Conservation (phyloP, 441 rosid species). For the Jatropha multifida region DNA sequence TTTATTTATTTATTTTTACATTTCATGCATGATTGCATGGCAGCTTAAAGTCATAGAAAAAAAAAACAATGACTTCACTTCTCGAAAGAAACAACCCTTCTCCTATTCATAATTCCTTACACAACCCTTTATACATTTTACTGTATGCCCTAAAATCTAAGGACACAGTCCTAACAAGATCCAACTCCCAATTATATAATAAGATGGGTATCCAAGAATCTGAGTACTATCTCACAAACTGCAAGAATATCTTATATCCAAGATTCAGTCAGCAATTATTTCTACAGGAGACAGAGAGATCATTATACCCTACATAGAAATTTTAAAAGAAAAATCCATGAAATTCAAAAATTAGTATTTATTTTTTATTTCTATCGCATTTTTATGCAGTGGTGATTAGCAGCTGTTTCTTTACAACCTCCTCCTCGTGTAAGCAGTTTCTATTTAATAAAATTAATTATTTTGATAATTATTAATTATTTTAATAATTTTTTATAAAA, state of each 20-base stretch:
- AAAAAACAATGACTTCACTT: constrained; percentile 19
- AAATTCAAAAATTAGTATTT: neutral
- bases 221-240: neutral
- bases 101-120: constrained; percentile 13
- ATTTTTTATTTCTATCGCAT: neutral
- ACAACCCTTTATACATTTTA: neutral
- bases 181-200: neutral
- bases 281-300: neutral
- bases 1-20: too few species aligned
- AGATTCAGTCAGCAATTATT: constrained; percentile 2
- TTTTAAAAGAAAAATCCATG: neutral
- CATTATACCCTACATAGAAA: neutral
- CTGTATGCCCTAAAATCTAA: neutral
- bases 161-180: neutral
- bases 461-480: too few species aligned
- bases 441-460: too few species aligned
- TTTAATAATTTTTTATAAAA: too few species aligned
- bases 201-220: neutral
- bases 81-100: constrained; percentile 7
- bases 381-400: too few species aligned
- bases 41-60: constrained; percentile 1
- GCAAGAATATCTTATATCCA: constrained; percentile 14
- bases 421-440: too few species aligned
- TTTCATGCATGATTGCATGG: constrained; percentile 29
- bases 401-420: too few species aligned